Base-by-base conservation (phyloP, 805 yeast species). In the Starmerella geochares region DNA sequence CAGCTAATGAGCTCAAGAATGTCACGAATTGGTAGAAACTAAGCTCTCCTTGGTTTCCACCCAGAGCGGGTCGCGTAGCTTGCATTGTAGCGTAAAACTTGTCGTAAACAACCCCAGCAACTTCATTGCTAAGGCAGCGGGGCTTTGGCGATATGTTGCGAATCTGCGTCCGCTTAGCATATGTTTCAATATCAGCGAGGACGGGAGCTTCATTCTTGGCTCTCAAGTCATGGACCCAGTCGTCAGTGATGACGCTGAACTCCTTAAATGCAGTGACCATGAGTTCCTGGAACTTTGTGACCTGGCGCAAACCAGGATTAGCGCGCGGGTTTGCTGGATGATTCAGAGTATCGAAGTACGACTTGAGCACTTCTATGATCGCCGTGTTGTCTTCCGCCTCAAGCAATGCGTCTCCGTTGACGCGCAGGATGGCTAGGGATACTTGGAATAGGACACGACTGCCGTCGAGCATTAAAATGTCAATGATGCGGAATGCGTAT, bases 221-320 rank as follows among this genome's bases (percentile, higher is more conserved):
- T 47, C 97, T 76, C 59, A 80, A 81, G 51, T 75, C 81, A 20
- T 72, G 73, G 37, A 92, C 79, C 64, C 78, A 72, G 1, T 79
- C 81, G 51, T 88, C 95, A 28, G 86, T 80, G 20, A 92, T 75
- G 6, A 79, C 79, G 8, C 83, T 73, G 64, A 92, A 92, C 62
- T 92, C 98, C 60, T 83, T 83, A 68, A 90, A 88, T 0, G 98
- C 92, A 1, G 87, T 86, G 10, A 87, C 95, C 67, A 90, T 71
- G 19, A 92, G 72, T 57, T 85, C 92, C 66, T 90, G 96, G 65
- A 92, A 92, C 58, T 80, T 81, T 2, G 96, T 83, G 41, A 86
- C 77, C 31, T 77, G 72, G 56, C 81, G 75, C 58, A 78, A 79
- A 24, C 76, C 76, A 59, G 83, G 79, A 7, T 76, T 65, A 0